Percentiles rank a stretch among this genome's conserved stretches.
phyloP scores from a whole-genome alignment of 176 grass and related monocot species.

The Oryza meridionalis region DNA sequence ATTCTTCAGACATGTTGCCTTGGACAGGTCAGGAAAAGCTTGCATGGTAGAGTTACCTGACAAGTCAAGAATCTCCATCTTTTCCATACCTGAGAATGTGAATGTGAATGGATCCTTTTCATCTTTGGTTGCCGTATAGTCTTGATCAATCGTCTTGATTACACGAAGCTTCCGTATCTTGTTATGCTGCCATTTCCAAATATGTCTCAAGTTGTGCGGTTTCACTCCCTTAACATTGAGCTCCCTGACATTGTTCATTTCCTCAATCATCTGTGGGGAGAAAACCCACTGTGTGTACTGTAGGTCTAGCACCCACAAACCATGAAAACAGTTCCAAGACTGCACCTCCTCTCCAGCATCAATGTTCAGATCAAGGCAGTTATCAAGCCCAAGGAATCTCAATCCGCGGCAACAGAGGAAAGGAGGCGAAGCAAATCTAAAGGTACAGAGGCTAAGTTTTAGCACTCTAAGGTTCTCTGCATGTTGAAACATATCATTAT shows the following conservation, averaged over 20 bases:
- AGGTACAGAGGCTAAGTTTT: not conserved
- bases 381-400: not conserved
- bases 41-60: not conserved
- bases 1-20: not conserved
- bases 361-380: not conserved
- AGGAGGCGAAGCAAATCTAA: conserved; percentile 11
- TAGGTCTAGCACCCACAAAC: conserved; percentile 7
- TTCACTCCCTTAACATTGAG: not conserved
- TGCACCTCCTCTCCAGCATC: not conserved
- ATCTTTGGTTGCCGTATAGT: not conserved
- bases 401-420: not conserved
- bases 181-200: not conserved
- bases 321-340: not conserved
- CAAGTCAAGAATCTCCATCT: not conserved
- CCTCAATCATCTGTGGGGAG: not conserved
- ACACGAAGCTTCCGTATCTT: not conserved
- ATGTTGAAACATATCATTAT: not conserved
- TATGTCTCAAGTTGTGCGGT: not conserved
- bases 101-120: not conserved
- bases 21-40: not conserved
- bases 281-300: not conserved
- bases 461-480: not conserved
- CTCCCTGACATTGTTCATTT: not conserved
- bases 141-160: not conserved
- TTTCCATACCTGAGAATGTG: not conserved